Conservation (phyloP, 2,329 filamentous ascomycete genomes). For the Thermoascus crustaceus region DNA sequence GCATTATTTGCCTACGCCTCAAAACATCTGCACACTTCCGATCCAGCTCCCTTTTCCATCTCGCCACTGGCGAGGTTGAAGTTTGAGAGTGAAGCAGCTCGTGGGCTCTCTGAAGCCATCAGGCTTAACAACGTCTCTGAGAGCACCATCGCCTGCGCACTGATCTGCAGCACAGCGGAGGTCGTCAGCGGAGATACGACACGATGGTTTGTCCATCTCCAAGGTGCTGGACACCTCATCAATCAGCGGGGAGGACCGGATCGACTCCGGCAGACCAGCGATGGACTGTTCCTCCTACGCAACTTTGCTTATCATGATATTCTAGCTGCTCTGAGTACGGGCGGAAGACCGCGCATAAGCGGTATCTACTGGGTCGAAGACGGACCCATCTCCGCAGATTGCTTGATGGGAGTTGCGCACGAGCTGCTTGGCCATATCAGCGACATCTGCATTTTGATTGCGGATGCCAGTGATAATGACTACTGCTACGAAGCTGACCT, state of each 20-base stretch:
- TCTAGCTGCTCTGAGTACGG: constrained; percentile 10
- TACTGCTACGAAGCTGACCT: neutral
- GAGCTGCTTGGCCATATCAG: constrained; percentile 8
- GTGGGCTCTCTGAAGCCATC: constrained; percentile 10
- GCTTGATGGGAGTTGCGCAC: constrained; percentile 9
- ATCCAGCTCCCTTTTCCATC: constrained; percentile 3
- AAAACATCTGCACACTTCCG: constrained; percentile 7
- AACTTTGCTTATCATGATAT: constrained; percentile 13
- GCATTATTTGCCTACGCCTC: constrained; percentile 11
- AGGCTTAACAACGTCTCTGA: constrained; percentile 8
- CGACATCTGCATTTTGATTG: constrained; percentile 10
- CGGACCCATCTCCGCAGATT: constrained; percentile 5
- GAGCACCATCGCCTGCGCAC: constrained; percentile 9
- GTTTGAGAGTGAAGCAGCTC: constrained; percentile 10
- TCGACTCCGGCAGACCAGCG: constrained; percentile 5
- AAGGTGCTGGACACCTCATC: constrained; percentile 11
- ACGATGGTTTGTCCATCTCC: constrained; percentile 10
- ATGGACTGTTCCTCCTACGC: constrained; percentile 9
- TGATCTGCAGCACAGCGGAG: constrained; percentile 9
- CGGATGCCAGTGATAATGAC: constrained; percentile 6
- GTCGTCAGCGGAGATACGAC: constrained; percentile 9
- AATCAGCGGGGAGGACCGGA: constrained; percentile 7
- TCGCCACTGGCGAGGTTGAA: constrained; percentile 3
- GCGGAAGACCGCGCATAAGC: constrained; percentile 5
- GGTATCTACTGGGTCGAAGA: constrained; percentile 9